Base-by-base conservation (phyloP, 169 alveolate species). In the Eimeria zaria region DNA sequence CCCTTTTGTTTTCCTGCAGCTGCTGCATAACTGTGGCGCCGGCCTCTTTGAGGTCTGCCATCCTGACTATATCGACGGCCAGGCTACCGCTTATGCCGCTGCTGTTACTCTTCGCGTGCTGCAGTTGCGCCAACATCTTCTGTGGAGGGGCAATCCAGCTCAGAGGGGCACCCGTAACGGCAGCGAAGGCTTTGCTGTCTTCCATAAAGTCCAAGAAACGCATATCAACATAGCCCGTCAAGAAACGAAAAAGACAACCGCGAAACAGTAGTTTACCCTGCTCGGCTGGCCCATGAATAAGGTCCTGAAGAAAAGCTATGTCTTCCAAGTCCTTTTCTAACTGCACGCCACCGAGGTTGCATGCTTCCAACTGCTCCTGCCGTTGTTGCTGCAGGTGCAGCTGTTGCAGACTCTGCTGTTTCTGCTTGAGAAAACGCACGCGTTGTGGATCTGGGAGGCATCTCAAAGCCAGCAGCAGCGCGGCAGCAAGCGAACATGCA, bases 391-490 rank as follows among this genome's bases (percentile, higher is more conserved):
- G 64, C 64, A 60, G 81, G 69, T 27, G n/a, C 44, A 48, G 62
- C 44, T 58, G 27, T 39, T 39, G 73, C 58, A 2, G 24, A 46
- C 78, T 22, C 64, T 87, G 60, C 36, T 30, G 39, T 20, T 55
- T 2, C 46, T 39, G 80, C 93, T 62, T 41, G 46, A 36, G 80
- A 44, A 62, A 22, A 48, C 53, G 11, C 9, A 62, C 64, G 39
- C 11, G 74, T 51, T 87, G 48, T 39, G 93, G 81, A 22, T 87
- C 93, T 62, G 93, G 93, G 30, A 39, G 64, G 93, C 78, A 62
- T 9, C 46, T 30, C 51, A 87, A 62, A 18, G 78, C 93, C 93
- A 87, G 62, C 93, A 87, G 60, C 93, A 87, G 41, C 51, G 93
- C 80, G 48, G 83, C 78, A 39, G 83, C 81, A 22, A 87, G 93